Conservation (phyloP, 225 moss, liverwort and hornwort species). For the Polytrichum commune region DNA sequence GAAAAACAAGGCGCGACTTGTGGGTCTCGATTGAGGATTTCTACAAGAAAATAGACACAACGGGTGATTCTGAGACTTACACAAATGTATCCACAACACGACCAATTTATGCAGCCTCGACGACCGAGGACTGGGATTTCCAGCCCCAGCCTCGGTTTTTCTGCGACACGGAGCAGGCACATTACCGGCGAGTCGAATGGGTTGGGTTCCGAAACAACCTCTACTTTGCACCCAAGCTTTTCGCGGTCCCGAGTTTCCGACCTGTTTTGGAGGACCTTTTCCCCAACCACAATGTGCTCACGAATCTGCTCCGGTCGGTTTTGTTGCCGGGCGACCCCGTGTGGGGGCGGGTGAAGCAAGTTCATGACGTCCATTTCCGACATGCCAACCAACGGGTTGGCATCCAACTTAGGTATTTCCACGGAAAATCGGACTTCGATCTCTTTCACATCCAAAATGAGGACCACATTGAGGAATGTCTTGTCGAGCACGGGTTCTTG, state of each 20-base stretch:
- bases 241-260: constrained; percentile 19
- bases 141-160: constrained; percentile 24
- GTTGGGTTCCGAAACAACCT: constrained; percentile 16
- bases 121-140: background rate
- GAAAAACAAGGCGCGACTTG: background rate
- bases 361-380: constrained; percentile 9
- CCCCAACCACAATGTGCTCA: constrained; percentile 16
- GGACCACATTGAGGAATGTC: background rate
- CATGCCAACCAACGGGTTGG: constrained; percentile 19
- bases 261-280: constrained; percentile 23
- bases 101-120: background rate
- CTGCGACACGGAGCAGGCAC: constrained; percentile 27
- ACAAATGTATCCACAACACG: constrained; percentile 4
- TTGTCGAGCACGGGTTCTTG: background rate
- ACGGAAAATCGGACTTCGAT: background rate
- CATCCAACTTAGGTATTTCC: constrained; percentile 21
- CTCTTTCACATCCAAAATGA: background rate
- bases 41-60: background rate
- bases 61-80: background rate
- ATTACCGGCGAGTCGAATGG: constrained; percentile 15
- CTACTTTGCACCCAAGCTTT: constrained; percentile 30
- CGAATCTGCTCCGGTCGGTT: constrained; percentile 18
- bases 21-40: constrained; percentile 4
- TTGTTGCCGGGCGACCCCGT: constrained; percentile 21
- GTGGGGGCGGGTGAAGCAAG: constrained; percentile 21